phyloP scores from a whole-genome alignment of 169 alveolate genomes.

The Miamiensis avidus region DNA sequence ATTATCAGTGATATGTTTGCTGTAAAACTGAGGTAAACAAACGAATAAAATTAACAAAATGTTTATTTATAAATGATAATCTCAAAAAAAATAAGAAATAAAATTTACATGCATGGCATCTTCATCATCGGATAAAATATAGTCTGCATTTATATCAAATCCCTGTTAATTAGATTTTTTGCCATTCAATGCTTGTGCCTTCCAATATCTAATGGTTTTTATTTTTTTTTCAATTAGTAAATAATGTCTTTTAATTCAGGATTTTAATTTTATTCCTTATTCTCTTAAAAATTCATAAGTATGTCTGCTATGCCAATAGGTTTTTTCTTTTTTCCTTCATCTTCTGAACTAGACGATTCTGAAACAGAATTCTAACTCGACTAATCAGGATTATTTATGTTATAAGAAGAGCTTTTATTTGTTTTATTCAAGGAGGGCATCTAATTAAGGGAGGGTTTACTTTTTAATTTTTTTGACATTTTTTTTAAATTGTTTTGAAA shows the following conservation, averaged over 20 bases:
- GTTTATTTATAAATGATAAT: background rate
- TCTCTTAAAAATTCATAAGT: background rate
- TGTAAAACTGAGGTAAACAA: background rate
- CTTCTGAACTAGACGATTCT: too few relatives aligned
- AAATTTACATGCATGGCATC: background rate
- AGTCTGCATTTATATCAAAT: background rate
- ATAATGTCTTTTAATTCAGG: background rate
- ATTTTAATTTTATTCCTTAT: background rate
- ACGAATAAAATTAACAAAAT: background rate
- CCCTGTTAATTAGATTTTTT: background rate
- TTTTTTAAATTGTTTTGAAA: too few relatives aligned
- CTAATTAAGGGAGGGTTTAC: too few relatives aligned
- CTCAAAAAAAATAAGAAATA: too few relatives aligned
- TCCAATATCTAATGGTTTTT: background rate
- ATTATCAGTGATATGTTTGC: background rate
- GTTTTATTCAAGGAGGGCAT: too few relatives aligned
- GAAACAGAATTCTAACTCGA: too few relatives aligned
- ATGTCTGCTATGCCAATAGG: too few relatives aligned
- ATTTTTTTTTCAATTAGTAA: background rate
- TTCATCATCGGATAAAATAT: constrained; percentile 4
- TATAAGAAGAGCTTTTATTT: too few relatives aligned
- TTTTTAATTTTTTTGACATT: too few relatives aligned
- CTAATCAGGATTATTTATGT: too few relatives aligned
- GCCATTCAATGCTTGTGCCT: too few relatives aligned
- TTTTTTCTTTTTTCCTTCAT: too few relatives aligned